phyloP scores from a whole-genome alignment of 345 rosid species.

The Salix dunnii region DNA sequence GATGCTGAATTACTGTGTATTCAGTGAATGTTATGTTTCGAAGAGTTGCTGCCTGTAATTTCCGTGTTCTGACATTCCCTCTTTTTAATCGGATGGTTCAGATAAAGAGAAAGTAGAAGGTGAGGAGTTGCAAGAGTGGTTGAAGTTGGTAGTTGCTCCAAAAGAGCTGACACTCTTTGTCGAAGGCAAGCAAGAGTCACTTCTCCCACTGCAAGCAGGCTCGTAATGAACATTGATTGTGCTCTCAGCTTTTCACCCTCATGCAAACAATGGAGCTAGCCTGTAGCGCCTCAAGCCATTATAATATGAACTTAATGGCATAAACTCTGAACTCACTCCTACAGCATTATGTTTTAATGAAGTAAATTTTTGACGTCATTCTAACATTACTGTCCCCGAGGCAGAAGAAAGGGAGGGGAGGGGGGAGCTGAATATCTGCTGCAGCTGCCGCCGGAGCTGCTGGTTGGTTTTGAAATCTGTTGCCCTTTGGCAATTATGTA shows the following conservation, averaged over 20 bases:
- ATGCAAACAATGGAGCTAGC: neutral
- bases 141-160: conserved; percentile 80
- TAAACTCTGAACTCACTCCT: conserved; percentile 6
- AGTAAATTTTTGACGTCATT: conserved; percentile 29
- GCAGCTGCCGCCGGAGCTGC: neutral
- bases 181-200: conserved; percentile 50
- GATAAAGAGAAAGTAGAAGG: conserved; percentile 96
- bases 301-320: neutral
- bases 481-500: conserved; percentile 20
- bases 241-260: neutral
- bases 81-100: conserved; percentile 27
- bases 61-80: neutral
- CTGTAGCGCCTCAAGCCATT: conserved; percentile 8
- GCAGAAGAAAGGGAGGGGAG: conserved; percentile 9
- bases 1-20: neutral
- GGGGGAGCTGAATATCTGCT: conserved; percentile 18
- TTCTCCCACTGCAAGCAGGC: conserved; percentile 46
- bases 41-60: neutral
- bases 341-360: conserved; percentile 13
- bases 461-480: conserved; percentile 13
- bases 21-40: neutral
- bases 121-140: conserved; percentile 80
- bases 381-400: conserved; percentile 14
- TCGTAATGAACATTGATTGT: conserved; percentile 18
- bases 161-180: conserved; percentile 64